These are phyloP conservation scores for Hawksworthiomyces lignivorus DNA, from an alignment of 2,329 filamentous ascomycete genomes.

Conservation along the genomic window DNA sequence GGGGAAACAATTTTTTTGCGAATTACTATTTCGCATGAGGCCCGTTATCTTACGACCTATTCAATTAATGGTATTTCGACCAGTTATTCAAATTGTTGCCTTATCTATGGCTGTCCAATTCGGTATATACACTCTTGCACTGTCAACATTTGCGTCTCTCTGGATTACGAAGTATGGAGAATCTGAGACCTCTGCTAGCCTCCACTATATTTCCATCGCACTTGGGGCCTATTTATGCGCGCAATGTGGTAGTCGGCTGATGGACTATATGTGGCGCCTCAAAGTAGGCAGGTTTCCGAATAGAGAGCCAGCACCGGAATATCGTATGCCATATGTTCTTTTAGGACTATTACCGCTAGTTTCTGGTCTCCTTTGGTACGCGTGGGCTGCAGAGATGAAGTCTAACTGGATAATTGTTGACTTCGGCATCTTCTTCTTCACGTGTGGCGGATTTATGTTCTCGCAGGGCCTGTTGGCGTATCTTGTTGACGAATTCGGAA, in stretches of 20 bases:
- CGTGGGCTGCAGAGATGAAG: neutral
- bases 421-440: neutral
- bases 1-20: neutral
- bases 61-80: neutral
- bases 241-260: neutral
- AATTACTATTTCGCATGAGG: neutral
- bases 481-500: neutral
- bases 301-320: neutral
- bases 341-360: neutral
- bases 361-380: neutral
- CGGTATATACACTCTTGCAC: neutral
- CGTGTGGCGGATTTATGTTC: neutral
- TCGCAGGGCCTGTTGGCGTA: neutral
- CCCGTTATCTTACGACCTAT: neutral
- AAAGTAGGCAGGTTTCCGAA: neutral
- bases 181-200: neutral
- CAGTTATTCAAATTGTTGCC: neutral
- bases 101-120: neutral
- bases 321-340: neutral
- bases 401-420: neutral
- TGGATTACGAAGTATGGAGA: neutral
- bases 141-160: neutral
- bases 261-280: conserved; percentile 2
- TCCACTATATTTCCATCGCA: neutral
- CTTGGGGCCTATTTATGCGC: neutral